A percentile compares a stretch with the other conserved stretches of the same genome.
Conservation (phyloP, 331 rosid genomes). For the Malus hybrid region DNA sequence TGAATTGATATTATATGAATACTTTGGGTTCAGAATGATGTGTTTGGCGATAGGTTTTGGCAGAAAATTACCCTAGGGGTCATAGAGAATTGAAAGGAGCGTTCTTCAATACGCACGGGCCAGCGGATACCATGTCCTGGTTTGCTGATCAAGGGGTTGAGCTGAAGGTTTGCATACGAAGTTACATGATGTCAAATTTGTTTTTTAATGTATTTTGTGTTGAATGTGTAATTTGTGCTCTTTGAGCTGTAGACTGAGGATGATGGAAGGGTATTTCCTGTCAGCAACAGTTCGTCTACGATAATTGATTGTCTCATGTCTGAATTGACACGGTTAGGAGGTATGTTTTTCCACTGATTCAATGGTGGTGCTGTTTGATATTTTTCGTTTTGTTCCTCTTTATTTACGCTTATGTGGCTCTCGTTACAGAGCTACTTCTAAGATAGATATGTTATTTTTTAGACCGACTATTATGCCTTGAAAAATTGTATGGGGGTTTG, state of each 20-base stretch:
- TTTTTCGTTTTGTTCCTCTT: not conserved
- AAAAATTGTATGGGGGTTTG: not conserved
- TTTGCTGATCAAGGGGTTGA: conserved; percentile 84
- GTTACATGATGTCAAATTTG: not conserved
- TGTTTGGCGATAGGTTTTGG: conserved; percentile 54
- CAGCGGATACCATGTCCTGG: conserved; percentile 89
- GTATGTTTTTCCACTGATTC: conserved; percentile 26
- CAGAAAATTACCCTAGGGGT: conserved; percentile 93
- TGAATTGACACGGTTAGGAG: conserved; percentile 50
- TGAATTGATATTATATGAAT: not conserved
- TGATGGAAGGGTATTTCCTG: conserved; percentile 95
- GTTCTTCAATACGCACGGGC: conserved; percentile 64
- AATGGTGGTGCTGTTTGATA: not conserved
- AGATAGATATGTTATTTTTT: no score
- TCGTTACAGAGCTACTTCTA: not conserved
- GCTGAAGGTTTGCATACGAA: conserved; percentile 58
- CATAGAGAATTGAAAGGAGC: conserved; percentile 88
- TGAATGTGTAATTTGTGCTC: conserved; percentile 21
- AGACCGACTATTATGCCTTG: not conserved
- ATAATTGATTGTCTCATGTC: conserved; percentile 83
- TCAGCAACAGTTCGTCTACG: conserved; percentile 79
- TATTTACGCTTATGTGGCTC: no score
- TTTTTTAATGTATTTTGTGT: conserved; percentile 3
- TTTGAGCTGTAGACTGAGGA: conserved; percentile 57
- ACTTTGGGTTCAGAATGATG: conserved; percentile 14